Base-by-base conservation (phyloP, 208 protist genomes). In the Crithidia fasciculata region DNA sequence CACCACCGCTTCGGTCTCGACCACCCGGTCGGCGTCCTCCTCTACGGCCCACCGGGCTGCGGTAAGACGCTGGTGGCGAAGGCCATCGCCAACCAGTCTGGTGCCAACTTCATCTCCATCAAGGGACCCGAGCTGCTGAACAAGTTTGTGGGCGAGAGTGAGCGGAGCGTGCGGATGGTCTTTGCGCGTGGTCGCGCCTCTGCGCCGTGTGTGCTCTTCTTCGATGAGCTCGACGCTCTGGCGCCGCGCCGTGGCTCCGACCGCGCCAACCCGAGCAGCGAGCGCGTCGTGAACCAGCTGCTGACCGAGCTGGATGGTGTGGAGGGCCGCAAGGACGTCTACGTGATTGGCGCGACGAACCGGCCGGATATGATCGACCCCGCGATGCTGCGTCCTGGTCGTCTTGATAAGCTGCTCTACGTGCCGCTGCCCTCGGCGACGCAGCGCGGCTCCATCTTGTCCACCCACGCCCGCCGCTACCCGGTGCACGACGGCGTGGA, bases 281-380 rank as follows among this genome's bases (percentile, higher is more conserved):
- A 99, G 76, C 84, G 99, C 10, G 96, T 99, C 16, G 99, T 99
- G 8, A 99, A 99, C 83, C 97, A 99, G 81, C 88, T 99, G 8
- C 90, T 99, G 1, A 99, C 99, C 4, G 99, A 99, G 83, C 91
- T 99, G 90, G 99, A 99, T 86, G 99, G 99, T n/a, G 77, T 99
- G 3, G 97, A 99, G 49, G 90, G 87, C 1, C 85, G 98, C 12
- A 86, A 93, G 54, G 84, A 97, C 16, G 97, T 99, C 2, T 99
- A 98, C 80, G 94, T 99, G 37, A 98, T 99, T 76, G 99, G 91
- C 5, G 99, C 99, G 0, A 99, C 99, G 8, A 99, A 99, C 81
- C 85, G 99, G 37, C 98, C 98, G 0, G 98, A 99, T 73, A 98
- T 99, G 79, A 99, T 99, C 76, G 99, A 99, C 76, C 86, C 94